phyloP scores from a whole-genome alignment of 768 basidiomycete genomes.

The Calocybe indica region DNA sequence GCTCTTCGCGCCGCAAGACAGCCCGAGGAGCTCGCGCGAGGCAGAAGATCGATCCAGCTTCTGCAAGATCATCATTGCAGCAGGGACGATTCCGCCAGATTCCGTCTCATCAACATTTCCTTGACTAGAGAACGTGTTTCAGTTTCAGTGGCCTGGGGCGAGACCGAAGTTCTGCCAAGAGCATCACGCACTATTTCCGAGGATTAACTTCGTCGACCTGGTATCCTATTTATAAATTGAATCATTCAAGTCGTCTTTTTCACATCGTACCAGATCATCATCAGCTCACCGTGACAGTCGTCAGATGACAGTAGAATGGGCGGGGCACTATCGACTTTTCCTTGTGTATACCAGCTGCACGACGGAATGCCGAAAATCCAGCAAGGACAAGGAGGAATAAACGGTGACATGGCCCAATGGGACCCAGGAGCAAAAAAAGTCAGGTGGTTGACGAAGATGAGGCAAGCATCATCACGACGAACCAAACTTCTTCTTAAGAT shows the following conservation, averaged over 20 bases:
- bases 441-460: not conserved
- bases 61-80: slow-evolving; percentile 15
- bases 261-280: not conserved
- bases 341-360: slow-evolving; percentile 33
- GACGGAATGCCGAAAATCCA: not conserved
- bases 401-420: too few relatives aligned
- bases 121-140: slow-evolving; percentile 27
- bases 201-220: slow-evolving; percentile 46
- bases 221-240: slow-evolving; percentile 38
- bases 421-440: not conserved
- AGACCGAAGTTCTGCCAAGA: not conserved
- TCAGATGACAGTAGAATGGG: slow-evolving; percentile 61
- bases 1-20: too few relatives aligned
- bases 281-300: slow-evolving; percentile 53
- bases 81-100: slow-evolving; percentile 34
- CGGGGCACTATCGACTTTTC: slow-evolving; percentile 38
- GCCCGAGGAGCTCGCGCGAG: too few relatives aligned
- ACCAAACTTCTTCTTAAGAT: slow-evolving; percentile 42
- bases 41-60: too few relatives aligned
- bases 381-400: not conserved
- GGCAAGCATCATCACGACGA: slow-evolving; percentile 12
- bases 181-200: slow-evolving; percentile 33
- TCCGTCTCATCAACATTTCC: slow-evolving; percentile 40
- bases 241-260: not conserved
- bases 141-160: not conserved